Percentiles rank a stretch among this genome's conserved stretches.
Evolutionary conservation across 768 basidiomycete species (phyloP).

Genomic region (Psilocybe cyanescens): DNA sequence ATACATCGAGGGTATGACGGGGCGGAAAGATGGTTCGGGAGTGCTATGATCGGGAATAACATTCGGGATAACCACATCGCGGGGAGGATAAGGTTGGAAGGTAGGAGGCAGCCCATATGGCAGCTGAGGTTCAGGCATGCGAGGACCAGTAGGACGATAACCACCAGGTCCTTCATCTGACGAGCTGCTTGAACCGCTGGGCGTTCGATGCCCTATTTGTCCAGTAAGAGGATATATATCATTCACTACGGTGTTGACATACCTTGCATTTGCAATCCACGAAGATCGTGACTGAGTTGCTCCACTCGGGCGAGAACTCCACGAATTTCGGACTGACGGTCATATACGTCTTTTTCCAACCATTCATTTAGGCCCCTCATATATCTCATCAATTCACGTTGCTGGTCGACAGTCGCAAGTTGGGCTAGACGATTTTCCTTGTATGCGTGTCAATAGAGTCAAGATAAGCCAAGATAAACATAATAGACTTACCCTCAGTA

Average conservation of each 20-base stretch:
- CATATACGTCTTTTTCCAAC: conserved; percentile 78
- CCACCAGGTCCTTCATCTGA: conserved; percentile 8
- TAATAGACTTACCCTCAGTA: conserved; percentile 57
- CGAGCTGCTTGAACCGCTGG: conserved; percentile 13
- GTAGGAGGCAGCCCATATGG: conserved; percentile 15
- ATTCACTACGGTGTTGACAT: not conserved
- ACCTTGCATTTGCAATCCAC: conserved; percentile 40
- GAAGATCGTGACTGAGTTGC: conserved; percentile 46
- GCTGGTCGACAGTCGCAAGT: conserved; percentile 76
- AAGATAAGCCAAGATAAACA: conserved; percentile 5
- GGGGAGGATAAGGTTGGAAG: conserved; percentile 22
- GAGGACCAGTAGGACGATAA: conserved; percentile 16
- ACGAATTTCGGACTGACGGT: conserved; percentile 75
- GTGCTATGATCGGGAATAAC: conserved; percentile 33
- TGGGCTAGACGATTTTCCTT: conserved; percentile 81
- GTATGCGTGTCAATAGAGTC: not conserved
- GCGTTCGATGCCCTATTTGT: conserved; percentile 10
- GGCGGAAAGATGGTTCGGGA: conserved; percentile 18
- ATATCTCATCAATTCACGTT: conserved; percentile 80
- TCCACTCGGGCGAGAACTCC: conserved; percentile 67
- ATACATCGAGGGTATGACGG: conserved; percentile 17
- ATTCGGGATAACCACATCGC: conserved; percentile 39
- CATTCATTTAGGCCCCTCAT: conserved; percentile 78
- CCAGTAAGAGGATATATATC: not conserved
- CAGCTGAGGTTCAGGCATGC: conserved; percentile 15